Percentiles rank a stretch among this genome's conserved stretches.
These are phyloP conservation scores for Singerocomus inundabilis DNA, from an alignment of 1,284 basidiomycete genomes.

Conservation along the genomic window DNA sequence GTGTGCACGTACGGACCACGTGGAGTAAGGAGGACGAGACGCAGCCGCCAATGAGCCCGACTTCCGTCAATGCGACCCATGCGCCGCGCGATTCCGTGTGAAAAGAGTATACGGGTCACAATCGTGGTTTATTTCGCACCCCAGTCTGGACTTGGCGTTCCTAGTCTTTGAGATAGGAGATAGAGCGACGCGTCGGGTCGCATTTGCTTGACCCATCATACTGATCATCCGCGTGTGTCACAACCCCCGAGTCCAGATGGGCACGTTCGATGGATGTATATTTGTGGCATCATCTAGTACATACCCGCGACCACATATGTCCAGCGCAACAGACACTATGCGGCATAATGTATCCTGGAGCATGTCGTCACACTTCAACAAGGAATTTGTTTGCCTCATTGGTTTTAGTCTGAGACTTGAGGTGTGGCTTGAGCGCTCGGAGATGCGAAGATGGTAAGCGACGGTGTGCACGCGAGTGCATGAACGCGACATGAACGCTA, in stretches of 20 bases:
- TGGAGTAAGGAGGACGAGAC: constrained; percentile 7
- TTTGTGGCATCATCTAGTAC: neutral
- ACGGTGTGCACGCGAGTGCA: too few species aligned
- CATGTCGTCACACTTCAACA: too few species aligned
- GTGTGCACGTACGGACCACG: neutral
- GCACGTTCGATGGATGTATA: neutral
- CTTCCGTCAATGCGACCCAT: neutral
- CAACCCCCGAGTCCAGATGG: neutral
- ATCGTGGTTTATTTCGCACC: neutral
- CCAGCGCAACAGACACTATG: too few species aligned
- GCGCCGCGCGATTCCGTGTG: constrained; percentile 1
- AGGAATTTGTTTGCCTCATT: too few species aligned
- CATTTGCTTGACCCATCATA: neutral
- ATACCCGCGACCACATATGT: neutral
- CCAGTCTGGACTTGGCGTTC: neutral
- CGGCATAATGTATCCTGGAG: too few species aligned
- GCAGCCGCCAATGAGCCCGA: neutral
- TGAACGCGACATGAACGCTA: too few species aligned
- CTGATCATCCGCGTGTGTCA: neutral
- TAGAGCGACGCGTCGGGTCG: neutral
- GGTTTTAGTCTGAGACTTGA: too few species aligned
- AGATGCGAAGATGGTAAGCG: too few species aligned
- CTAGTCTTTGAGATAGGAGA: neutral
- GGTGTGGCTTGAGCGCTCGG: too few species aligned
- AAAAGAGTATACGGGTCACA: neutral